phyloP scores from a whole-genome alignment of 805 yeast genomes.

The Zygoascus flipseniorum region DNA sequence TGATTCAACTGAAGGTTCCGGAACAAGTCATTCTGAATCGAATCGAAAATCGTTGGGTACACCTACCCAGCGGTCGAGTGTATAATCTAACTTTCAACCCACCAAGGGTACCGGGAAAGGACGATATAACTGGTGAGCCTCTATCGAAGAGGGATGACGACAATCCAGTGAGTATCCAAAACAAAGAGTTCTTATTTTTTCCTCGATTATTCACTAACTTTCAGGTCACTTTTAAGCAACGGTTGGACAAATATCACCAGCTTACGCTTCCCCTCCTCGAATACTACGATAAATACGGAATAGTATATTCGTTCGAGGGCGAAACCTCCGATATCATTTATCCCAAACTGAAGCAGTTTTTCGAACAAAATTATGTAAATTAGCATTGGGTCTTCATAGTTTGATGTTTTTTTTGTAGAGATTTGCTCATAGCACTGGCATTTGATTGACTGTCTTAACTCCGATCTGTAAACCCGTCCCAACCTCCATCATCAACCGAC shows the following conservation, averaged over 20 bases:
- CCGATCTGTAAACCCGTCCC: too few species aligned
- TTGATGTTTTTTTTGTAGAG: not conserved
- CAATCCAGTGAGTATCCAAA: conserved; percentile 37
- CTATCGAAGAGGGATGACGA: conserved; percentile 77
- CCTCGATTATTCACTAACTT: not conserved
- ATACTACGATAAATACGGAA: conserved; percentile 44
- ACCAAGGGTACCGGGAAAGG: conserved; percentile 71
- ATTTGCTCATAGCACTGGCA: too few species aligned
- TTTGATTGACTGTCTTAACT: too few species aligned
- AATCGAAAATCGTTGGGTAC: conserved; percentile 81
- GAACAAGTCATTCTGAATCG: conserved; percentile 70
- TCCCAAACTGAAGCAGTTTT: conserved; percentile 47
- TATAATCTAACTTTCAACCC: conserved; percentile 85
- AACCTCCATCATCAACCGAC: too few species aligned
- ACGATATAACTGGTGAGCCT: conserved; percentile 86
- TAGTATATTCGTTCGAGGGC: conserved; percentile 56
- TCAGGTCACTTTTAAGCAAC: conserved; percentile 50
- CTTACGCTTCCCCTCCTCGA: conserved; percentile 57
- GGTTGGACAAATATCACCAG: conserved; percentile 55
- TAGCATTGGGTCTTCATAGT: not conserved
- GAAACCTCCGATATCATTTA: conserved; percentile 76
- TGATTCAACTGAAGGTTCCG: conserved; percentile 86
- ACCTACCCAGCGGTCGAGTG: conserved; percentile 74
- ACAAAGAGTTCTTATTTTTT: not conserved
- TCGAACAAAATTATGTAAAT: conserved; percentile 3